These are phyloP conservation scores for Lagerstroemia speciosa DNA, from an alignment of 345 rosid genomes.

Conservation along the genomic window DNA sequence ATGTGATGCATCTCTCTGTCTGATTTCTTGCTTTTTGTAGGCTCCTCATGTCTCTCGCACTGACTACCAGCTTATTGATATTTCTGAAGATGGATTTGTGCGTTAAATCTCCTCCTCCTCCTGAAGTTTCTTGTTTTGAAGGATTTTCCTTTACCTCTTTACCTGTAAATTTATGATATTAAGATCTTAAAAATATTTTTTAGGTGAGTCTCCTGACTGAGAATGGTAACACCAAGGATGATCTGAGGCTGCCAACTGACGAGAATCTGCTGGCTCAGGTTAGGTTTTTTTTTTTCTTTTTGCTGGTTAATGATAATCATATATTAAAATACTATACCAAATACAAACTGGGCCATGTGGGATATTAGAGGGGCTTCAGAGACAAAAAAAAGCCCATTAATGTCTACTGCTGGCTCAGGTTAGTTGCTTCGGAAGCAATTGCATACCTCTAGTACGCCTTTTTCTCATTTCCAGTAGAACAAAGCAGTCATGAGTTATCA, in stretches of 20 bases:
- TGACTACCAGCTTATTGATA: slow-evolving; percentile 41
- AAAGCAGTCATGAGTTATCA: neutral
- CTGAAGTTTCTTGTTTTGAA: neutral
- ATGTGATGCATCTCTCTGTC: neutral
- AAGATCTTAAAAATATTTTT: neutral
- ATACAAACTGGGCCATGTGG: no score
- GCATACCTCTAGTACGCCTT: no score
- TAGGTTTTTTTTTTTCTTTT: no score
- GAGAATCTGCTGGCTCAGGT: slow-evolving; percentile 36
- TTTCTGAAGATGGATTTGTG: slow-evolving; percentile 49
- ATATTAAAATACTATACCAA: no score
- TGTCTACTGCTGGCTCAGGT: no score
- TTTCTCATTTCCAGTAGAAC: neutral
- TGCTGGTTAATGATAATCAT: no score
- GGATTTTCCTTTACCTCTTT: neutral
- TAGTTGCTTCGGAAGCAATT: no score
- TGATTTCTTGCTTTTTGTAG: slow-evolving; percentile 12
- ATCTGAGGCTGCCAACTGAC: slow-evolving; percentile 42
- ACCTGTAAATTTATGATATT: neutral
- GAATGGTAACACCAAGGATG: slow-evolving; percentile 41
- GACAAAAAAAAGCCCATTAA: no score
- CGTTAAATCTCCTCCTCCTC: slow-evolving; percentile 3
- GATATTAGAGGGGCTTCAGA: no score
- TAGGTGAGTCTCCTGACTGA: slow-evolving; percentile 46
- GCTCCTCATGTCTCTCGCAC: slow-evolving; percentile 36